Percentiles rank a stretch among this genome's conserved stretches.
Conservation (phyloP, 2,329 filamentous ascomycete genomes). For the Ascosphaera aggregata region DNA sequence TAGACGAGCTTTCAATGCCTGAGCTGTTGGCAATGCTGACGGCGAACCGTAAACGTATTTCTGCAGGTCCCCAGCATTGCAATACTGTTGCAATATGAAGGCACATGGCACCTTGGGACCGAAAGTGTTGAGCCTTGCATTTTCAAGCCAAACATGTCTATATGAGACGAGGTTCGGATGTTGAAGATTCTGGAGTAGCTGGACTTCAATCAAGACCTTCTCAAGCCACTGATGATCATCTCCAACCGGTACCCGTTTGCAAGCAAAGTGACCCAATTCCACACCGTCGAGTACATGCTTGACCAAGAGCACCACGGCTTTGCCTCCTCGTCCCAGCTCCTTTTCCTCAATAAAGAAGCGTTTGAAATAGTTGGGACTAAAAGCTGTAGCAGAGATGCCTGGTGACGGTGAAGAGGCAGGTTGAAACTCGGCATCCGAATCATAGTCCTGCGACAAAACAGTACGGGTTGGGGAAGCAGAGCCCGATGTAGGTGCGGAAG, state of each 20-base stretch:
- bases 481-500: slow-evolving; percentile 20
- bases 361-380: slow-evolving; percentile 80
- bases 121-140: slow-evolving; percentile 63
- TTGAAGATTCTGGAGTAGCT: slow-evolving; percentile 71
- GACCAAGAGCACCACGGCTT: slow-evolving; percentile 86
- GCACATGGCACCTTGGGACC: slow-evolving; percentile 81
- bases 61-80: slow-evolving; percentile 78
- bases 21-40: slow-evolving; percentile 38
- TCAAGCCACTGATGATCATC: slow-evolving; percentile 90
- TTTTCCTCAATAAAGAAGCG: slow-evolving; percentile 80
- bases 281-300: slow-evolving; percentile 81
- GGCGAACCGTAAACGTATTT: slow-evolving; percentile 58
- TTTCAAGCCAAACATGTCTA: slow-evolving; percentile 90
- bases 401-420: slow-evolving; percentile 23
- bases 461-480: neutral
- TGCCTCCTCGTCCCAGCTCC: slow-evolving; percentile 71
- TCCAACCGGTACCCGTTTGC: slow-evolving; percentile 87
- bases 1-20: slow-evolving; percentile 73
- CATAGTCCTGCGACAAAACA: neutral
- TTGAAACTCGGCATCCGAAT: neutral
- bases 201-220: slow-evolving; percentile 83
- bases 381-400: slow-evolving; percentile 65
- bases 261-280: slow-evolving; percentile 73
- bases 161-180: slow-evolving; percentile 94
- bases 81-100: slow-evolving; percentile 95